phyloP scores from a whole-genome alignment of 805 yeast genomes.

The Candida sanyiensis region DNA sequence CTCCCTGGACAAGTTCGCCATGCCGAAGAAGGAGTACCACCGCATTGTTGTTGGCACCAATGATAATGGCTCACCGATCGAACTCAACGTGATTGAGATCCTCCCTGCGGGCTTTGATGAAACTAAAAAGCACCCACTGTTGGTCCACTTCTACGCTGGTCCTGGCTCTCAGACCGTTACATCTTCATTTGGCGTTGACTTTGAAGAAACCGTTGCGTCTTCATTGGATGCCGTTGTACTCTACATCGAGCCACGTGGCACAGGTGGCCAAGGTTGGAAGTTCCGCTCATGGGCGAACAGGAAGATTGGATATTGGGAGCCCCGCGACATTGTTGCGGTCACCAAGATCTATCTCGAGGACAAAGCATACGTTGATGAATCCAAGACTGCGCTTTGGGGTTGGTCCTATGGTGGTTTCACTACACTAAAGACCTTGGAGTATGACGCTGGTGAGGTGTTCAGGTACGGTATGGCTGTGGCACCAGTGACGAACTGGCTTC shows the following conservation, averaged over 20 bases:
- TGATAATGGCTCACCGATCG: slow-evolving; percentile 39
- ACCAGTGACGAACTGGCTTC: slow-evolving; percentile 91
- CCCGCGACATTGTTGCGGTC: slow-evolving; percentile 78
- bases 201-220: slow-evolving; percentile 72
- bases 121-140: slow-evolving; percentile 58
- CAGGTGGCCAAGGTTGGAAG: slow-evolving; percentile 78
- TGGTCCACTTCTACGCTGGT: slow-evolving; percentile 94
- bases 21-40: slow-evolving; percentile 51
- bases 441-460: slow-evolving; percentile 68
- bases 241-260: slow-evolving; percentile 95
- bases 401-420: slow-evolving; percentile 98
- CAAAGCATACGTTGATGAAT: slow-evolving; percentile 52
- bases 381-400: slow-evolving; percentile 85
- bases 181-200: slow-evolving; percentile 52
- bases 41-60: slow-evolving; percentile 39
- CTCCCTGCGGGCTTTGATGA: slow-evolving; percentile 67
- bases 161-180: slow-evolving; percentile 87
- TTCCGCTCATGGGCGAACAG: slow-evolving; percentile 78
- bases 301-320: slow-evolving; percentile 76
- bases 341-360: slow-evolving; percentile 48
- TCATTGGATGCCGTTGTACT: slow-evolving; percentile 79
- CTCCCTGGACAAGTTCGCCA: slow-evolving; percentile 31
- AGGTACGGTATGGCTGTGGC: slow-evolving; percentile 94
- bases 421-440: slow-evolving; percentile 83
- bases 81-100: slow-evolving; percentile 66